Percentiles rank a stretch among this genome's conserved stretches.
Conservation (phyloP, 148 eudicot genomes). For the Mesembryanthemum crystallinum region DNA sequence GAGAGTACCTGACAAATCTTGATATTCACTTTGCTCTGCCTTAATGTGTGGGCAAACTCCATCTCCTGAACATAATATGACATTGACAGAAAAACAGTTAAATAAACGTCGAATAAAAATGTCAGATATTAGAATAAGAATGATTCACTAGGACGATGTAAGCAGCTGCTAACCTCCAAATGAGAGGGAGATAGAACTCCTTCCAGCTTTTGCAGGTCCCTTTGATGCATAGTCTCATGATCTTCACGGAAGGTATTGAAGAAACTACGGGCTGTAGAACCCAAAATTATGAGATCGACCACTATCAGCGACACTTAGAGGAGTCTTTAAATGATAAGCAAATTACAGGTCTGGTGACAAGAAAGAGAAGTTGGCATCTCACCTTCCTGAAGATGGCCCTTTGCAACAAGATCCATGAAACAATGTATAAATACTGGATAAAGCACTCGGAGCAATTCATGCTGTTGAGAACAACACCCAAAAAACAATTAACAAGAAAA, state of each 20-base stretch:
- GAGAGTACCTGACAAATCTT: slow-evolving; percentile 82
- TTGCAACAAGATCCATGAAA: slow-evolving; percentile 98
- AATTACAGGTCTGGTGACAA: background rate
- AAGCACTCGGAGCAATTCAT: slow-evolving; percentile 88
- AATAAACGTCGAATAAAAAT: background rate
- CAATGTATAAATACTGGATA: slow-evolving; percentile 94
- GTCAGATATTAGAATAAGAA: background rate
- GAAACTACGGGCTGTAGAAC: slow-evolving; percentile 63
- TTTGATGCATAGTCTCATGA: slow-evolving; percentile 81
- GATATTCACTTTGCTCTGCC: slow-evolving; percentile 92
- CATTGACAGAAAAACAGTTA: background rate
- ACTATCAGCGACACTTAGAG: background rate
- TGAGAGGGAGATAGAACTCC: slow-evolving; percentile 98
- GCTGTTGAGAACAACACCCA: slow-evolving; percentile 45
- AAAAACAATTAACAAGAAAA: background rate
- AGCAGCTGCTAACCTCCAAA: slow-evolving; percentile 67
- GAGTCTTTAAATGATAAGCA: background rate
- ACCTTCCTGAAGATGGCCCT: slow-evolving; percentile 94
- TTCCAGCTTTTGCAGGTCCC: slow-evolving; percentile 93
- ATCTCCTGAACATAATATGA: slow-evolving; percentile 87
- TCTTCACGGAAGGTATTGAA: slow-evolving; percentile 90
- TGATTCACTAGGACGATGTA: background rate
- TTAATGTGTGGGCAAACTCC: slow-evolving; percentile 96
- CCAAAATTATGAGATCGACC: background rate
- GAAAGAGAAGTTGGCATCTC: slow-evolving; percentile 21